Conservation (phyloP, 1,139 yeast species). For the Diutina scorzettiae region DNA sequence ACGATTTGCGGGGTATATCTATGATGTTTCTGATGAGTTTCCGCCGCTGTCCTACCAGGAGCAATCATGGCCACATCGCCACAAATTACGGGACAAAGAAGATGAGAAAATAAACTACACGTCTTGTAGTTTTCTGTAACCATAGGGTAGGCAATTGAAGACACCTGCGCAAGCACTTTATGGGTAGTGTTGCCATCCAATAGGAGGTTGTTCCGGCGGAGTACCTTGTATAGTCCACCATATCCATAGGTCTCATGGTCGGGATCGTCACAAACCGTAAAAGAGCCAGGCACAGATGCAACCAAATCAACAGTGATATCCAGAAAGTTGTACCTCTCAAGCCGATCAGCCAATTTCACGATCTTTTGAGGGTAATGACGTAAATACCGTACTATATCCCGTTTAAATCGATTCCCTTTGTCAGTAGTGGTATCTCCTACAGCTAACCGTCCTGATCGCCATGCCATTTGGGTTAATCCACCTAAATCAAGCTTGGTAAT, state of each 20-base stretch:
- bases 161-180: slow-evolving; percentile 40
- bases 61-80: slow-evolving; percentile 11
- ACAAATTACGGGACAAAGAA: slow-evolving; percentile 35
- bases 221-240: slow-evolving; percentile 23
- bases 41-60: slow-evolving; percentile 20
- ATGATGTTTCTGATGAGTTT: slow-evolving; percentile 15
- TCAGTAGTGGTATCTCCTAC: slow-evolving; percentile 8
- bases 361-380: neutral
- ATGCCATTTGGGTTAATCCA: slow-evolving; percentile 51
- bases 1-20: slow-evolving; percentile 36
- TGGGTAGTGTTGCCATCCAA: slow-evolving; percentile 9
- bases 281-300: neutral
- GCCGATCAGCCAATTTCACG: neutral
- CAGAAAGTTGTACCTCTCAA: neutral
- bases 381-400: slow-evolving; percentile 32
- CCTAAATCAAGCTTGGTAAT: slow-evolving; percentile 41
- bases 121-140: slow-evolving; percentile 19
- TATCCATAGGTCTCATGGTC: neutral
- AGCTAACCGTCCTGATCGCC: slow-evolving; percentile 44
- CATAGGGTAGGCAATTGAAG: slow-evolving; percentile 47
- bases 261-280: neutral
- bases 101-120: slow-evolving; percentile 43
- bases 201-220: slow-evolving; percentile 23
- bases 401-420: slow-evolving; percentile 15
- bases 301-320: neutral